Base-by-base conservation (phyloP, 2,329 filamentous ascomycete species). In the Penicillium sp. region DNA sequence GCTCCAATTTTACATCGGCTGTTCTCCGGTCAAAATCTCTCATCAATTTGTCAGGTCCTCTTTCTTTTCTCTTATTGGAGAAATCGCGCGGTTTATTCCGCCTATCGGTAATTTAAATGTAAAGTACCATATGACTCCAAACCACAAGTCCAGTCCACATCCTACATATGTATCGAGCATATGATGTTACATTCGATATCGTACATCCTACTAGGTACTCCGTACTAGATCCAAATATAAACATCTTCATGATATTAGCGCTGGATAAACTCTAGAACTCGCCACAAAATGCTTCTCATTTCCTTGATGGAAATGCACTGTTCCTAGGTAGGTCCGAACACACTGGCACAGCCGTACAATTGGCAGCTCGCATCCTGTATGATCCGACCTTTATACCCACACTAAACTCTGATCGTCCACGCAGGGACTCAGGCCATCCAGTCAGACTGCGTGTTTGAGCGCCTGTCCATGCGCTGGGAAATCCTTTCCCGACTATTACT, bases 381-480 rank as follows among this genome's bases (percentile, higher is more conserved):
- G 32, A 51, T 53, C 49, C 40, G 48, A 50, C 20, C 35, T 39
- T 39, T 42, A 39, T 46, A 45, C 43, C 45, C 47, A 45, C 47
- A 34, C 49, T 35, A 32, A 50, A 56, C 55, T 46, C 34, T 53
- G 63, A 60, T 63, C 55, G 53, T 45, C 50, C 29, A 50, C 57
- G 59, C 61, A 65, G 61, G 61, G 60, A 58, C 49, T 59, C 39
- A 16, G 24, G 10, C 50, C 7, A 31, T 50, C 50, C 60, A 55
- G 47, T 55, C 4, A 52, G 43, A 37, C 31, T 8, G 39, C 26
- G 38, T 50, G 57, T 31, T 50, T 20, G 35, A 34, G 47, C 53
- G 45, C 39, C 49, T 44, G 32, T 50, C 20, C 29, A 31, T 18
- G n/a, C 7, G 10, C 6, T 16, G 40, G 24, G 22, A 34, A 47